Conservation (phyloP, 2,329 filamentous ascomycete genomes). For the Xylariaceae sp. region DNA sequence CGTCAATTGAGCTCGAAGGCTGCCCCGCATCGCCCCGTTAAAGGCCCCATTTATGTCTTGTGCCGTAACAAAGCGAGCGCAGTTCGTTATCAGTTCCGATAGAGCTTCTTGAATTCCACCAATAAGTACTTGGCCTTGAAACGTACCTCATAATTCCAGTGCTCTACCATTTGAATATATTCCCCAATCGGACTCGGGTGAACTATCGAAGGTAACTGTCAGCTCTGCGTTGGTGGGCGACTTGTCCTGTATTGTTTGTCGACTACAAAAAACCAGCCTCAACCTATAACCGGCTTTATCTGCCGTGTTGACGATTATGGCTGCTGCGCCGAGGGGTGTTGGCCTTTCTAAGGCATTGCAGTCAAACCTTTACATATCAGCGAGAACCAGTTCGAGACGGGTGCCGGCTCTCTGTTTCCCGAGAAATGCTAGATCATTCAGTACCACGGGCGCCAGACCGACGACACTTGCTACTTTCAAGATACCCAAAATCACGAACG, state of each 20-base stretch:
- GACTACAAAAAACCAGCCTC: neutral
- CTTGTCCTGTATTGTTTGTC: neutral
- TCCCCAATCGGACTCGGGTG: too few species aligned
- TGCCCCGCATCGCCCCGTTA: slow-evolving; percentile 13
- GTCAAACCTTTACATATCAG: slow-evolving; percentile 15
- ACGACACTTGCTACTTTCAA: slow-evolving; percentile 81
- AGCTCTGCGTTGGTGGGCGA: neutral
- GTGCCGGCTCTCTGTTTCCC: slow-evolving; percentile 9
- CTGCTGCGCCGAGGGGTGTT: slow-evolving; percentile 24
- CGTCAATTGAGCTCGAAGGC: slow-evolving; percentile 11
- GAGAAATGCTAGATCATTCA: slow-evolving; percentile 27
- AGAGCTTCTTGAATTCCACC: slow-evolving; percentile 14
- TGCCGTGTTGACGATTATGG: slow-evolving; percentile 22
- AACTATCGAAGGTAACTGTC: too few species aligned
- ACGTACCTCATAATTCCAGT: neutral
- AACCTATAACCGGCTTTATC: neutral
- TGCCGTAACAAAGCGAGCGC: slow-evolving; percentile 29
- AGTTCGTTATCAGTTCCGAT: slow-evolving; percentile 22
- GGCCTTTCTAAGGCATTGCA: slow-evolving; percentile 32
- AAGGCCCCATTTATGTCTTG: slow-evolving; percentile 1
- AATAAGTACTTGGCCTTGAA: neutral
- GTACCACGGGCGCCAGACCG: slow-evolving; percentile 38
- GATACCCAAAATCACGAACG: slow-evolving; percentile 83
- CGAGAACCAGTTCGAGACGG: slow-evolving; percentile 20
- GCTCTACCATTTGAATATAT: neutral